Base-by-base conservation (phyloP, 2,329 filamentous ascomycete genomes). In the Teratosphaeria destructans region DNA sequence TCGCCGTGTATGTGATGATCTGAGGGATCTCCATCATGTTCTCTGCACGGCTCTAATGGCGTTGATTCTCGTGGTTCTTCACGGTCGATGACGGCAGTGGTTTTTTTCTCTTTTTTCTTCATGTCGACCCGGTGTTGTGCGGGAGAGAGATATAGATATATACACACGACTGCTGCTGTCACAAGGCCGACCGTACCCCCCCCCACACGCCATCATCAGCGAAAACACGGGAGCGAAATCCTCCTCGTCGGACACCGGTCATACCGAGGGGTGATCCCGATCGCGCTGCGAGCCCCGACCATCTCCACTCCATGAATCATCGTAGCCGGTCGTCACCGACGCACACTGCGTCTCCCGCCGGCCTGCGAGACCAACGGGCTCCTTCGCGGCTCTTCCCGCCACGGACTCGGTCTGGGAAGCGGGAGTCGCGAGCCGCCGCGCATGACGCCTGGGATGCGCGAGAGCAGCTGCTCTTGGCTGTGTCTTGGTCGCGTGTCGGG, bases 361-460 rank as follows among this genome's bases (percentile, higher is more conserved):
- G 19, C 5, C 43, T 49, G 16, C 43, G 43, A 49, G 43, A 49
- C 26, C 43, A 26, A 49, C n/a, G 23, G 2, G 23, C 1, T 23
- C 23, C 43, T 49, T 6, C 43, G 43, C 10, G 43, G 16, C 43
- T 19, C 43, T 7, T 12, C 43, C 3, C 11, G 8, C n/a, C 23
- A 19, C 43, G 43, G 43, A 49, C 43, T n/a, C 7, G 43, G 43
- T n/a, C 19, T n/a, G 19, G 43, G 26, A n/a, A n/a, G 43, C 19
- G 10, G 16, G 7, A 23, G 16, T 27, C 63, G 61, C 29, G 66
- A 60, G 26, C 62, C 61, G 19, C 66, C 66, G 35, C 66, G 64
- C 23, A 23, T 23, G 1, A 68, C 62, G 12, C 69, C 70, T 32
- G 59, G 65, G 14, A 70, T 67, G 23, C 60, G 62, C 8, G 64